These are phyloP conservation scores for Citrus mangshanensis DNA, from an alignment of 345 rosid genomes.

Conservation along the genomic window DNA sequence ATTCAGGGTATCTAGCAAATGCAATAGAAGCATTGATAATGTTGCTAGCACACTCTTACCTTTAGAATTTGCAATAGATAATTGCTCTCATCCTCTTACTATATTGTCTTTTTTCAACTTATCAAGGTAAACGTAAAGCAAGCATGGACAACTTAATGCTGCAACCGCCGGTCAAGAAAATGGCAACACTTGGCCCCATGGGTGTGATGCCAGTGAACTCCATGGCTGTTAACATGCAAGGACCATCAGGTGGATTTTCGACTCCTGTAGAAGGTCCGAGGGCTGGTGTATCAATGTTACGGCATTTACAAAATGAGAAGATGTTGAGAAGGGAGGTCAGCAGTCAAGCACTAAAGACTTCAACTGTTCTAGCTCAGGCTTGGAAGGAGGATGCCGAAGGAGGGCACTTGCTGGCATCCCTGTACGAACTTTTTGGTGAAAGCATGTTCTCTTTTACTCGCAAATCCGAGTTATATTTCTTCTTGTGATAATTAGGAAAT, in stretches of 20 bases:
- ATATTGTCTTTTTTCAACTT: background rate
- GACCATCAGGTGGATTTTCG: constrained; percentile 37
- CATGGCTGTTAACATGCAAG: constrained; percentile 50
- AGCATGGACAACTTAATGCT: constrained; percentile 59
- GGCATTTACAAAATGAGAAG: constrained; percentile 38
- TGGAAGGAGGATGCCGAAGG: constrained; percentile 62
- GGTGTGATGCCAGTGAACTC: constrained; percentile 54
- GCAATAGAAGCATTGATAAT: background rate
- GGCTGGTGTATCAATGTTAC: constrained; percentile 27
- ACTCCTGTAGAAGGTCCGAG: constrained; percentile 33
- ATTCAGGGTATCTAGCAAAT: background rate
- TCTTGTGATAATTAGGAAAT: constrained; percentile 41
- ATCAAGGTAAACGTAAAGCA: constrained; percentile 77
- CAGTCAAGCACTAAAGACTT: constrained; percentile 27
- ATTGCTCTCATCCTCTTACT: no score
- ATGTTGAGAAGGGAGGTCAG: constrained; percentile 32
- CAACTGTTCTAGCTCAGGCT: constrained; percentile 51
- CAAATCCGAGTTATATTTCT: constrained; percentile 58
- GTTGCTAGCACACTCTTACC: background rate
- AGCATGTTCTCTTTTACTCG: constrained; percentile 63
- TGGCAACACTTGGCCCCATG: constrained; percentile 38
- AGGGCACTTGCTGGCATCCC: constrained; percentile 52
- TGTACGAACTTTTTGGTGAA: constrained; percentile 63
- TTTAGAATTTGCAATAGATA: background rate
- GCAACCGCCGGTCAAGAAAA: constrained; percentile 65